Evolutionary conservation across 768 basidiomycete genomes (phyloP), one percentile per base, ranked within the genome.

Genomic region (Candolleomyces eurysporus): DNA sequence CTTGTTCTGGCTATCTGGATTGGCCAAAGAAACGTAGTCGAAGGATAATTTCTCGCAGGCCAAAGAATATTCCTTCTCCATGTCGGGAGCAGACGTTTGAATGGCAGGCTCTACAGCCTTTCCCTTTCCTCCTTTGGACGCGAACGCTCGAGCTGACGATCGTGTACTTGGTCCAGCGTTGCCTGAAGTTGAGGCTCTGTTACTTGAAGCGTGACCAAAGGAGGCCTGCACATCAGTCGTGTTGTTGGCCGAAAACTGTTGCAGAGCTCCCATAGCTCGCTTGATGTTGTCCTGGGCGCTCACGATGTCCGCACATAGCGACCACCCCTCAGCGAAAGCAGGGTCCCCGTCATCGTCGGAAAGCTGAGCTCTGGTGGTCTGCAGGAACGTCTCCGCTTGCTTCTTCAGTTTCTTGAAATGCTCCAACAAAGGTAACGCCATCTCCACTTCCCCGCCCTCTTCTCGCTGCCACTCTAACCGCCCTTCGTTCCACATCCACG

Each of bases 391-490:
- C 64, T 82, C 76, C 59, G 78, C 79, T 59, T 84, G 84, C 61
- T 72, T 81, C 9, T 79, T 77, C 59, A 86, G 72, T 66, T 84
- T 84, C 66, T 76, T 78, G 71, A 85, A 84, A 66, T 81, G 73
- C n/a, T 75, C 72, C 65, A 81, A 82, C 14, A 82, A 74, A 16
- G 82, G 78, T 30, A 77, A 71, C 3, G 69, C 71, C 22, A 68
- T 70, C 61, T 79, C 74, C 6, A 76, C 64, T 6, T 64, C 63
- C n/a, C 72, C 71, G 9, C 65, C 64, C 48, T 61, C 64, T 56
- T 69, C 66, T 39, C 59, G 70, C 46, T 69, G 74, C 82, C 82
- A 84, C 5, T 63, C 63, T 48, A 84, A 75, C 17, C 78, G 72
- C 4, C 76, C 77, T 40, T 78, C 73, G 9, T 68, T 69, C 76